A percentile compares a stretch with the other conserved stretches of the same genome.
Conservation (phyloP, 306 rosid genomes). For the Prunus salicina region DNA sequence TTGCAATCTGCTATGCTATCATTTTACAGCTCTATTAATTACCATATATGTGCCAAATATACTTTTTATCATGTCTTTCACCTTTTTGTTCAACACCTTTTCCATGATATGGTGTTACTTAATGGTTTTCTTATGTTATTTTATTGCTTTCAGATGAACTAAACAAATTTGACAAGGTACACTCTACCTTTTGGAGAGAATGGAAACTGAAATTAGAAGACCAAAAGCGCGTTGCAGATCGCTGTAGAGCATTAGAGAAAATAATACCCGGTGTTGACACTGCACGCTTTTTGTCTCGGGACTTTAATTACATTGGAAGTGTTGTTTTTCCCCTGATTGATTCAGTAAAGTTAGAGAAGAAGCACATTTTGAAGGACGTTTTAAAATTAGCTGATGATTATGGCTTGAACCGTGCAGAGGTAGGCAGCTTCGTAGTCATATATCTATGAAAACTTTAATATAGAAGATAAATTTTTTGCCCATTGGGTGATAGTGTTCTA, state of each 20-base stretch:
- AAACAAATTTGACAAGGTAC: slow-evolving; percentile 67
- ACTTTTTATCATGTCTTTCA: not conserved
- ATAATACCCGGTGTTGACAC: slow-evolving; percentile 92
- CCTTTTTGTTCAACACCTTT: slow-evolving; percentile 10
- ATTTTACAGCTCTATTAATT: not conserved
- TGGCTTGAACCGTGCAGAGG: slow-evolving; percentile 73
- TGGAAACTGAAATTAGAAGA: slow-evolving; percentile 94
- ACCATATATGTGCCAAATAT: not conserved
- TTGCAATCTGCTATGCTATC: not conserved
- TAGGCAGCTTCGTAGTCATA: slow-evolving; percentile 36
- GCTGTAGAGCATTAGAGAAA: slow-evolving; percentile 69
- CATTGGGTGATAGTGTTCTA: slow-evolving; percentile 14
- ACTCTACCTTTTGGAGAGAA: slow-evolving; percentile 94
- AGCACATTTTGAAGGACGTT: slow-evolving; percentile 70
- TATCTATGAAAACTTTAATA: slow-evolving; percentile 3
- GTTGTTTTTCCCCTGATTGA: slow-evolving; percentile 70
- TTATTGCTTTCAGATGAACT: slow-evolving; percentile 55
- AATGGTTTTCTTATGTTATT: slow-evolving; percentile 10
- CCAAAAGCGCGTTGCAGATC: slow-evolving; percentile 78
- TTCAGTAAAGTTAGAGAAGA: slow-evolving; percentile 74
- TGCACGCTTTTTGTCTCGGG: slow-evolving; percentile 81
- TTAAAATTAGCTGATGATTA: slow-evolving; percentile 70
- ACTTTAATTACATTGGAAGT: slow-evolving; percentile 60
- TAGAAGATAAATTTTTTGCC: slow-evolving; percentile 9
- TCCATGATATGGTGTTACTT: slow-evolving; percentile 1